A percentile compares a stretch with the other conserved stretches of the same genome.
phyloP scores from a whole-genome alignment of 805 yeast genomes.

The Candida anglica region DNA sequence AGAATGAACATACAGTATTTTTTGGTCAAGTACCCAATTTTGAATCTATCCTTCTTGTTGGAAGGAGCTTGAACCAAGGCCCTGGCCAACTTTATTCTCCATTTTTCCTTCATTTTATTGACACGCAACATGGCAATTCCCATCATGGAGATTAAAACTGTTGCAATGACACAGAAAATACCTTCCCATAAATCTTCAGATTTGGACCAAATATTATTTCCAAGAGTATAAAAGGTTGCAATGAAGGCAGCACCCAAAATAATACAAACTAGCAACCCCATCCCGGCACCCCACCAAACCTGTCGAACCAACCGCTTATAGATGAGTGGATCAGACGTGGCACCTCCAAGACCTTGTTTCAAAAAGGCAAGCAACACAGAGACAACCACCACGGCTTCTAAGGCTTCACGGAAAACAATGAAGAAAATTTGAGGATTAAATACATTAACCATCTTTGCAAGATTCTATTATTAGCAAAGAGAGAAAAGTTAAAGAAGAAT shows the following conservation, averaged over 20 bases:
- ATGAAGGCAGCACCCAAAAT: conserved; percentile 89
- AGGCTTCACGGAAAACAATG: conserved; percentile 87
- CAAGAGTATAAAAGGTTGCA: conserved; percentile 83
- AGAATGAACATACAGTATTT: conserved; percentile 86
- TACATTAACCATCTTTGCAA: conserved; percentile 51
- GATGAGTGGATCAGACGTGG: conserved; percentile 43
- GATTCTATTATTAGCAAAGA: conserved; percentile 3
- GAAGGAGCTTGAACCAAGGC: conserved; percentile 65
- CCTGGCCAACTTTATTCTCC: conserved; percentile 92
- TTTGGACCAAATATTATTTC: conserved; percentile 76
- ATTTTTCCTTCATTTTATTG: conserved; percentile 93
- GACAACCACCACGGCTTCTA: conserved; percentile 89
- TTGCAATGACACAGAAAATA: conserved; percentile 84
- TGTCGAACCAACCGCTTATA: conserved; percentile 67
- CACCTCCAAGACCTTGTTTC: conserved; percentile 76
- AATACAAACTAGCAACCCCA: conserved; percentile 77
- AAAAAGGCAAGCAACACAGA: conserved; percentile 89
- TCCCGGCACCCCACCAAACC: conserved; percentile 78
- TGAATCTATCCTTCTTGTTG: conserved; percentile 43
- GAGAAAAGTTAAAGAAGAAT: neutral
- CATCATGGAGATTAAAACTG: conserved; percentile 85
- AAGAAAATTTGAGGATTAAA: conserved; percentile 77
- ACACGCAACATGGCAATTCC: conserved; percentile 95
- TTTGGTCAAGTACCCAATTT: conserved; percentile 34
- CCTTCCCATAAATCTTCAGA: conserved; percentile 98